phyloP scores from a whole-genome alignment of 768 basidiomycete species.

The Kwoniella newhampshirensis region DNA sequence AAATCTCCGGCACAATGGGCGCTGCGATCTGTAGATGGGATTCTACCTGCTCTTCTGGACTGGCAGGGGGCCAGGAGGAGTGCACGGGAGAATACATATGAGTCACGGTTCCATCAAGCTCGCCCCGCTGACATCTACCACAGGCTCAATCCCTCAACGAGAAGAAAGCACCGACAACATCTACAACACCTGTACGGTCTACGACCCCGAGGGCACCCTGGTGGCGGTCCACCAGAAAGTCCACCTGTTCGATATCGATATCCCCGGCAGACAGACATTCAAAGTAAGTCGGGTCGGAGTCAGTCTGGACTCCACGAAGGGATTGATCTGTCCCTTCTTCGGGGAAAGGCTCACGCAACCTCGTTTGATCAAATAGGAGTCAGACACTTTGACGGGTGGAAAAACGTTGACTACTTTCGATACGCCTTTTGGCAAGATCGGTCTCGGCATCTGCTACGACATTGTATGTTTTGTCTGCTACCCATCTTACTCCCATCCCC shows the following conservation, averaged over 20 bases:
- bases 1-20: too few relatives aligned
- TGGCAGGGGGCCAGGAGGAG: too few relatives aligned
- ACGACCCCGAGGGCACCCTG: conserved; percentile 70
- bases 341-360: not conserved
- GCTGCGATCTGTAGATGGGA: too few relatives aligned
- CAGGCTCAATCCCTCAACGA: conserved; percentile 90
- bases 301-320: too few relatives aligned
- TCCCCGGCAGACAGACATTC: conserved; percentile 56
- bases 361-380: conserved; percentile 18
- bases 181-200: conserved; percentile 92
- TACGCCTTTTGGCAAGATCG: conserved; percentile 95
- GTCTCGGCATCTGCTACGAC: conserved; percentile 95
- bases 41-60: too few relatives aligned
- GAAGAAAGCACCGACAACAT: conserved; percentile 64
- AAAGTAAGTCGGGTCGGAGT: conserved; percentile 29
- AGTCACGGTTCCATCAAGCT: too few relatives aligned
- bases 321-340: too few relatives aligned
- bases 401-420: conserved; percentile 74
- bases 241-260: conserved; percentile 96
- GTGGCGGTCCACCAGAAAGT: conserved; percentile 88
- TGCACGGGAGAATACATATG: too few relatives aligned
- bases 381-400: conserved; percentile 77
- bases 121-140: not conserved
- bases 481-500: not conserved
- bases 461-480: conserved; percentile 55